Base-by-base conservation (phyloP, 2,329 filamentous ascomycete genomes). In the Pseudocercospora cruenta region DNA sequence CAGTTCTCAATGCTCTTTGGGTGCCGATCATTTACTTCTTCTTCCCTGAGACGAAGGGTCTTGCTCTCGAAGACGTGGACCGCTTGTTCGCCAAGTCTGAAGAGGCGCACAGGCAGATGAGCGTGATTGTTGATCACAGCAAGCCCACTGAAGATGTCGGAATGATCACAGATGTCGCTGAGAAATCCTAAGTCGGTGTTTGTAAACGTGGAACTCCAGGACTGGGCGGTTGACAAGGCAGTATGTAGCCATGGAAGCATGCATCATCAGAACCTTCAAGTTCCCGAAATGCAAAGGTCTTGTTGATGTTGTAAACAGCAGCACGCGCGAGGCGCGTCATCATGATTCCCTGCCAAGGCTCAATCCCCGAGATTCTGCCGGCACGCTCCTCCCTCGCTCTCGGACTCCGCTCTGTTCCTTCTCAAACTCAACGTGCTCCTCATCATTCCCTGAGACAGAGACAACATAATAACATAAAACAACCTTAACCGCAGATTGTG, bases 11-110 rank as follows among this genome's bases (percentile, higher is more conserved):
- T 58, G 66, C 70, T 26, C 59, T 62, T 14, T 71, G 68, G 68
- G 80, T 87, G 19, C 85, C 86, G 0, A 80, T 83, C 7, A 82
- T 85, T 57, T 88, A 87, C 78, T 85, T 87, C 77, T 87, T 88
- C 80, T 88, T 86, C 74, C 86, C 86, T 0, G 86, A 88, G 72
- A 88, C 86, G 2, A 85, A 85, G 9, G 83, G 82, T 63, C 72
- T 74, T 47, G 78, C 76, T 14, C 81, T 91, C 33, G 89, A 91
- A 76, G 89, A 91, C 75, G 87, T 92, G 78, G 89, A 92, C 72
- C 82, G 86, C 64, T 88, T 91, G 70, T 90, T 90, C 81, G 75
- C 76, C 12, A 69, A 64, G 59, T 63, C 61, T 14, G 69, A 70
- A 2, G 67, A 67, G 4, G 70, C 68, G 6, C 70, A 70, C 19